Evolutionary conservation across 768 basidiomycete genomes (phyloP).

Genomic region (Dacryopinax spathularia): DNA sequence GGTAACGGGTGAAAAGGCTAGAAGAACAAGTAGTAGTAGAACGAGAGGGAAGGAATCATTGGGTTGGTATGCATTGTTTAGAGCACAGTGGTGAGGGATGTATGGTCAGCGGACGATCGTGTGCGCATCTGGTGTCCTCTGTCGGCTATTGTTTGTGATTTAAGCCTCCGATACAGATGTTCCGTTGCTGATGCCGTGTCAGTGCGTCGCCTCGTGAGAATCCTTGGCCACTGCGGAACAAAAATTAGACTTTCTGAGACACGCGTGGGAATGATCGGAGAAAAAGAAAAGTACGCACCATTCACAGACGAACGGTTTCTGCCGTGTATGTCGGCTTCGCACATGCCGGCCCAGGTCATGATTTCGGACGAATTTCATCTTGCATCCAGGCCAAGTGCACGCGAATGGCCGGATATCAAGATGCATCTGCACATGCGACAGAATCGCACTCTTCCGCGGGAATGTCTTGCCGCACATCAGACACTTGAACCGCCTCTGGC

Average conservation of each 20-base stretch:
- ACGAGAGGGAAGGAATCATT: neutral
- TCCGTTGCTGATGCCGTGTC: conserved; percentile 1
- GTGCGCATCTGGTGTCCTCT: neutral
- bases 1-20: neutral
- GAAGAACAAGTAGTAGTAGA: neutral
- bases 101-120: neutral
- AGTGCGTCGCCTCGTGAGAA: conserved; percentile 1
- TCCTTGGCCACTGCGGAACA: conserved; percentile 1
- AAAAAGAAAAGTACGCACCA: neutral
- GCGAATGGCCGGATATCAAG: neutral
- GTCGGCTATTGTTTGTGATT: neutral
- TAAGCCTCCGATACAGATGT: conserved; percentile 1
- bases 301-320: conserved; percentile 2
- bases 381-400: conserved; percentile 1
- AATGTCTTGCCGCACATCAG: conserved; percentile 4
- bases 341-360: conserved; percentile 2
- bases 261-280: neutral
- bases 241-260: neutral
- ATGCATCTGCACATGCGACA: neutral
- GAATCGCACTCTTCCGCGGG: neutral
- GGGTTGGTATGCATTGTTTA: neutral
- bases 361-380: conserved; percentile 1
- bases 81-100: neutral
- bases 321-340: neutral
- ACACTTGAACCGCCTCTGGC: neutral